A percentile compares a stretch with the other conserved stretches of the same genome.
phyloP scores from a whole-genome alignment of 768 basidiomycete species.

The Amanita pseudoporphyria region DNA sequence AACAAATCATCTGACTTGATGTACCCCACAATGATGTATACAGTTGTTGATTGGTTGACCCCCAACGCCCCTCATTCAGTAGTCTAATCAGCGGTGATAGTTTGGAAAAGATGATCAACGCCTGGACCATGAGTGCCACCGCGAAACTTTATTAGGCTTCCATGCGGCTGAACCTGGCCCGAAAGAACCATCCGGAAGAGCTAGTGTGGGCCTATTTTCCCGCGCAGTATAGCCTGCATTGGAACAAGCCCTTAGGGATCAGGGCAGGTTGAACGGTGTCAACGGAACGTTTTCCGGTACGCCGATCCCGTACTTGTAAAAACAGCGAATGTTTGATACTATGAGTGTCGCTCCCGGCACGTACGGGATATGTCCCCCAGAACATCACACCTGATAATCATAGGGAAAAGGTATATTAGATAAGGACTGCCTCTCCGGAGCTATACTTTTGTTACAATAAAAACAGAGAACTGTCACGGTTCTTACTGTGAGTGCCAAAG shows the following conservation, averaged over 20 bases:
- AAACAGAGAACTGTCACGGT: not conserved
- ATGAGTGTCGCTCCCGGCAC: not conserved
- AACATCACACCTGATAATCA: not conserved
- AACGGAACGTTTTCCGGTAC: too few species aligned
- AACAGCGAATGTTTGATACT: not conserved
- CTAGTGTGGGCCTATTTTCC: not conserved
- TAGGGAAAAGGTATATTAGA: conserved; percentile 5
- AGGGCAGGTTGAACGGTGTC: not conserved
- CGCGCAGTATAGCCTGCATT: not conserved
- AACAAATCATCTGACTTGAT: not conserved
- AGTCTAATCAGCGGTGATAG: not conserved
- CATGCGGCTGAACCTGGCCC: not conserved
- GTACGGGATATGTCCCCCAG: too few species aligned
- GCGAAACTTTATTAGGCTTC: not conserved
- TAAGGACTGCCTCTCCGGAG: conserved; percentile 1
- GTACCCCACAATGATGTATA: not conserved
- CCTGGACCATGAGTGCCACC: not conserved
- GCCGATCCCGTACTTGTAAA: too few species aligned
- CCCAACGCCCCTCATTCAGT: too few species aligned
- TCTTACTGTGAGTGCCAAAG: conserved; percentile 22
- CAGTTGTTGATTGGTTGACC: too few species aligned
- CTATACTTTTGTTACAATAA: conserved; percentile 7
- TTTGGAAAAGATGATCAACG: not conserved
- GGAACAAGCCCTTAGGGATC: not conserved
- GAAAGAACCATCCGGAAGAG: not conserved